Base-by-base conservation (phyloP, 2,329 filamentous ascomycete genomes). In the Trichoderma simmonsii region DNA sequence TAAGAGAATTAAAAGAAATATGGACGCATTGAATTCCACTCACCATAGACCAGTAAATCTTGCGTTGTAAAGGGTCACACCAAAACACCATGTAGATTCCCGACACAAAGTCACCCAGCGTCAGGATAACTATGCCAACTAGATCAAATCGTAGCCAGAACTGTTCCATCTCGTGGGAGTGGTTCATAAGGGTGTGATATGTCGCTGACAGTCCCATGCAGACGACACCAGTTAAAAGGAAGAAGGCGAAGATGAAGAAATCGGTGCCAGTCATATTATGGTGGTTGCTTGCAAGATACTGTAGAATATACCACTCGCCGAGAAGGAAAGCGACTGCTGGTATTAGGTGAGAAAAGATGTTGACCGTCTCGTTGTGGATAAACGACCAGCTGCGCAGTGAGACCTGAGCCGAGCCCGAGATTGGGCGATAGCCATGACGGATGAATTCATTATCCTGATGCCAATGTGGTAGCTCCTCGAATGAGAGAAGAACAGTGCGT, bases 361-460 rank as follows among this genome's bases (percentile, higher is more conserved):
- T 68, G 11, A 68, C 36, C 26, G 65, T 60, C 26, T 68, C 65
- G 7, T 68, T 68, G 24, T 68, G 65, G n/a, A 68, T 60, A 28
- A 60, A 68, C 24, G 65, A 68, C 65, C 65, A 68, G 34, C 65
- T 68, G 34, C n/a, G 34, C 18, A 68, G 48, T 18, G 65, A 68
- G 12, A 68, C 34, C 34, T 43, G 54, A 24, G 54, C 65, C 11
- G 65, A 68, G 54, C 65, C 65, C 48, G 65, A 68, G 34, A 68
- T 68, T 9, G 65, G 65, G 12, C 65, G 65, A 34, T 68, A 68
- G 54, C 65, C 65, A 60, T 68, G 65, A 43, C 30, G 65, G 24
- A 68, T 68, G 36, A 59, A 68, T n/a, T 68, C 65, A n/a, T 68
- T 68, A 32, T 68, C 65, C 15, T 60, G 65, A 68, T 68, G 65